Percentiles rank a stretch among this genome's conserved stretches.
Evolutionary conservation across 164 flowering plant species (phyloP).

Genomic region (Saururus chinensis): DNA sequence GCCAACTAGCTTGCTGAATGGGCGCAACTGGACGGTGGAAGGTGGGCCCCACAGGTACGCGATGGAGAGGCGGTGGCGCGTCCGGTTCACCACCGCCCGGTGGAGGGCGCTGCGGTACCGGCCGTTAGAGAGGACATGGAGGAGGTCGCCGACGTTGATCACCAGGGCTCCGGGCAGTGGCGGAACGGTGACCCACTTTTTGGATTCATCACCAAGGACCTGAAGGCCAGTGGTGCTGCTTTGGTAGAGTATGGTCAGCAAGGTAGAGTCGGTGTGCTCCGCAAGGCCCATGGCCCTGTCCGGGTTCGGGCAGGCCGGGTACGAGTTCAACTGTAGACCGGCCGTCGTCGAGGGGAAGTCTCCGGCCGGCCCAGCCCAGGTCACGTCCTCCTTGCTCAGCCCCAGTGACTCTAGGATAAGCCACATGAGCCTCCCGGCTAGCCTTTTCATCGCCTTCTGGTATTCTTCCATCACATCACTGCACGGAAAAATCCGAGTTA

Average conservation of each 20-base stretch:
- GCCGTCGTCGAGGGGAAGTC: constrained; percentile 25
- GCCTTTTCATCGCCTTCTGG: constrained; percentile 50
- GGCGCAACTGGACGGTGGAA: constrained; percentile 29
- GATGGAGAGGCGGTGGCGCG: constrained; percentile 33
- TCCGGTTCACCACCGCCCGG: constrained; percentile 47
- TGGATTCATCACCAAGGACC: constrained; percentile 30
- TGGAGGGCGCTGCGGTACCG: constrained; percentile 38
- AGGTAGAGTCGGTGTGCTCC: constrained; percentile 83
- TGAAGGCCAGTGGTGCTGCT: constrained; percentile 69
- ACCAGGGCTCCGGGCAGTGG: constrained; percentile 55
- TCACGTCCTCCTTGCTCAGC: constrained; percentile 39
- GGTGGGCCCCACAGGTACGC: constrained; percentile 61
- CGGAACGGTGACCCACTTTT: constrained; percentile 67
- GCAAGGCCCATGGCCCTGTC: constrained; percentile 91
- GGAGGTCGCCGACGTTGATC: constrained; percentile 69
- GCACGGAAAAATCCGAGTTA: constrained; percentile 1
- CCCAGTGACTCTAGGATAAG: constrained; percentile 57
- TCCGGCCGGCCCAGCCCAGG: constrained; percentile 47
- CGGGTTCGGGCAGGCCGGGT: constrained; percentile 93
- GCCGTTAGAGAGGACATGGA: constrained; percentile 80
- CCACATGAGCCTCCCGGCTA: constrained; percentile 50
- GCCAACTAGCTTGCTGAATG: constrained; percentile 33
- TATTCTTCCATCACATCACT: constrained; percentile 71
- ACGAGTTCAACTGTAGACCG: constrained; percentile 63
- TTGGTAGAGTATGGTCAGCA: constrained; percentile 81